Evolutionary conservation across 1,284 basidiomycete species (phyloP).

Genomic region (Pulchroboletus neoregius): DNA sequence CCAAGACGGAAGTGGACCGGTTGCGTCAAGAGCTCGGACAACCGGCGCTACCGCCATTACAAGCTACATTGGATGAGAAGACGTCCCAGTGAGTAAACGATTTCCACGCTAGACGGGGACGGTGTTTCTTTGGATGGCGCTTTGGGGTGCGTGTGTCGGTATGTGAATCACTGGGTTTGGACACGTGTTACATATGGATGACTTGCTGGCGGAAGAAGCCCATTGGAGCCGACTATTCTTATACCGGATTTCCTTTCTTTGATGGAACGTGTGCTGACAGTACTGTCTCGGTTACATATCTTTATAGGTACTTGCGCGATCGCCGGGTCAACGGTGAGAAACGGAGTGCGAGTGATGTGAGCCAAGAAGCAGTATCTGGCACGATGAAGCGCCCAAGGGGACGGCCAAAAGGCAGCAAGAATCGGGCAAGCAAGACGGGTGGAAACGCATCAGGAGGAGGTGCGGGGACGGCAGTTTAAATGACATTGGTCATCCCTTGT

Average conservation of each 20-base stretch:
- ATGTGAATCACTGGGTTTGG: conserved; percentile 10
- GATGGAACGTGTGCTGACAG: conserved; percentile 22
- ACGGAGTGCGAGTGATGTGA: conserved; percentile 27
- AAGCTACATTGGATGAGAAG: conserved; percentile 70
- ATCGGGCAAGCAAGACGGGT: conserved; percentile 22
- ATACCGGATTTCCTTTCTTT: conserved; percentile 2
- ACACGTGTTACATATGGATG: conserved; percentile 1
- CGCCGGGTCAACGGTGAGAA: conserved; percentile 38
- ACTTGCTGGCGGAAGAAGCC: background rate
- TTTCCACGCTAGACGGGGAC: conserved; percentile 13
- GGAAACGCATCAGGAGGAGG: conserved; percentile 15
- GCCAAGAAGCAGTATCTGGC: conserved; percentile 21
- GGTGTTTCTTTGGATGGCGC: background rate
- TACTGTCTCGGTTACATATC: conserved; percentile 8
- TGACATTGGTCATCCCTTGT: conserved; percentile 3
- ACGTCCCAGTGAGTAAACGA: conserved; percentile 54
- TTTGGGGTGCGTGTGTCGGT: background rate
- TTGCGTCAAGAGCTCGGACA: conserved; percentile 72
- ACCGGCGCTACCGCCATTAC: conserved; percentile 62
- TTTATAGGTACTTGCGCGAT: conserved; percentile 33
- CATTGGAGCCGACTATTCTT: conserved; percentile 4
- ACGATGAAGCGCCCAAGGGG: conserved; percentile 46
- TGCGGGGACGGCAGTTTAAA: conserved; percentile 4
- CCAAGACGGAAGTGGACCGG: conserved; percentile 70
- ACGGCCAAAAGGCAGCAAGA: conserved; percentile 42